These are phyloP conservation scores for Phalaenopsis hybrid DNA, from an alignment of 116 monocot species.

Conservation along the genomic window DNA sequence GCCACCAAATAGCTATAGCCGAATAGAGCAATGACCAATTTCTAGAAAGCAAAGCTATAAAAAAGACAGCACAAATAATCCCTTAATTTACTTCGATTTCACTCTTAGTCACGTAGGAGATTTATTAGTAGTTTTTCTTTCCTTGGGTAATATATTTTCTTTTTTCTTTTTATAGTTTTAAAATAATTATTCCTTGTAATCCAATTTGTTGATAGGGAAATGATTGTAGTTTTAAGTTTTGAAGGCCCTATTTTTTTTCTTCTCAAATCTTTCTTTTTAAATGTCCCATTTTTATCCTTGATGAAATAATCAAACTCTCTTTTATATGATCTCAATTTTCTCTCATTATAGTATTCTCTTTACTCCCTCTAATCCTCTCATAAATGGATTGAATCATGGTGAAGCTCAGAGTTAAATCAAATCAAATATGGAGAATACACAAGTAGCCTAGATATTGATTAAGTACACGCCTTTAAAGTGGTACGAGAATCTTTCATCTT, in stretches of 20 bases:
- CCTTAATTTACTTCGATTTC: background rate
- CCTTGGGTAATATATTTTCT: background rate
- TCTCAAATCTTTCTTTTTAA: background rate
- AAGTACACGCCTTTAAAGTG: background rate
- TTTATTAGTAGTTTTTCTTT: background rate
- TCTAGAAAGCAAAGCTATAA: no score
- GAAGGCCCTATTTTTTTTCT: background rate
- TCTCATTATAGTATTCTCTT: background rate
- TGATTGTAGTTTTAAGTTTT: background rate
- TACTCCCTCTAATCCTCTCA: background rate
- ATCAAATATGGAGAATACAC: background rate
- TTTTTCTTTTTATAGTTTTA: background rate
- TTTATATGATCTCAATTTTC: background rate
- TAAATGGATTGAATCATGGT: background rate
- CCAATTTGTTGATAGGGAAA: background rate
- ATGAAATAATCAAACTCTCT: background rate
- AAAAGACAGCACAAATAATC: no score
- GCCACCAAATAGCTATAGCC: no score
- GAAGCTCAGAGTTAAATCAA: background rate
- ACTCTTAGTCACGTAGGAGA: background rate
- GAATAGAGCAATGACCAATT: no score
- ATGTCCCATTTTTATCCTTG: background rate
- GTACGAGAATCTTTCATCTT: no score
- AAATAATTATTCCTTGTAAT: background rate
- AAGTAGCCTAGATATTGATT: background rate